Base-by-base conservation (phyloP, 257 asterid genomes). In the Asclepias syriaca region DNA sequence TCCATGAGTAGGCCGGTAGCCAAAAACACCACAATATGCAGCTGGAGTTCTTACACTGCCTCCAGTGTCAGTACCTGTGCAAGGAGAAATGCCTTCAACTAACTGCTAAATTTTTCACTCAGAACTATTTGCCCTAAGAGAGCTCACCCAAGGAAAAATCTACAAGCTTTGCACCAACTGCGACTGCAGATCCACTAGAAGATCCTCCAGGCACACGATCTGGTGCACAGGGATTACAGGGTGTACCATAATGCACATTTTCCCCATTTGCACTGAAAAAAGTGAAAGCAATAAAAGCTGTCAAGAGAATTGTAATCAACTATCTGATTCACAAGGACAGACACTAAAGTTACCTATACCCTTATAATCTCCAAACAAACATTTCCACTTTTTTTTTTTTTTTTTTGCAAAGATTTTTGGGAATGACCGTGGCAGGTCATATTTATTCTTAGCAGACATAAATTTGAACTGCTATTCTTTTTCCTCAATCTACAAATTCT, bases 191-290 rank as follows among this genome's bases (percentile, higher is more conserved):
- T 70, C 98, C 98, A 78, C 97, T 93, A 37, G 98, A 93, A 27
- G 98, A 93, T 56, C 98, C 97, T 72, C 98, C 98, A 39, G 98
- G 98, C 75, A 93, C 91, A 72, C 96, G 74, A 73, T 93, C 96
- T 64, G 84, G 75, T 43, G 97, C 93, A 80, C 87, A 80, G 27
- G 97, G 97, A 83, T 93, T 91, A 21, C 73, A 65, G 45, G 98
- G 96, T 55, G 98, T 93, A 34, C 97, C 97, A 13, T 87, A 87
- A 76, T 93, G 97, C 32, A 58, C 48, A 72, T 93, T 93, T 81
- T 93, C 97, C 65, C 98, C 96, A 61, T 89, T 88, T 80, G 91
- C 89, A 80, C 97, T 29, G 39, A 13, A 22, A 55, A 13, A 8
- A 24, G 43, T 4, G 0, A 12, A 4, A 59, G 15, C 3, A 24